Evolutionary conservation across 2,329 filamentous ascomycete genomes (phyloP), one percentile per base, ranked within the genome.

Genomic region (Ceratocystis papillata): DNA sequence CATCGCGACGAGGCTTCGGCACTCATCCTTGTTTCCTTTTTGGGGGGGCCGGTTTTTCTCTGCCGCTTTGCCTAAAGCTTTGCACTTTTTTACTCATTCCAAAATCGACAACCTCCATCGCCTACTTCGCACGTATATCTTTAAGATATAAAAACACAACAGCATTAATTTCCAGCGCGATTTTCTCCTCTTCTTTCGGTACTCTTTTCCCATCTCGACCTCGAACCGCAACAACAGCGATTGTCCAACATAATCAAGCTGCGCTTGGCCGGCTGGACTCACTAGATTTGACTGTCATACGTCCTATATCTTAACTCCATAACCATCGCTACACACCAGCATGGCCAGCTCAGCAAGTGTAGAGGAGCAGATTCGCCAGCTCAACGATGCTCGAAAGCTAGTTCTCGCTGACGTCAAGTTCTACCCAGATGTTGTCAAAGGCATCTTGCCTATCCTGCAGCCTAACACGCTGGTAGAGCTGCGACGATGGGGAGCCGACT

Each of bases 401-500:
- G 92, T 95, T 65, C 83, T 97, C 68, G 85, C 84, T 71, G 92
- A 97, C 76, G 83, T 92, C 69, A 86, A 85, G 73, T 90, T 95
- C 77, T 99, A 97, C 76, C 86, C 88, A 63, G 90, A 89, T 75
- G 93, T 99, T 74, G 87, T 99, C 69, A 89, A 90, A 73, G 91
- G 90, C 61, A 90, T 97, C 69, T 79, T 97, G n/a, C 91, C 92
- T 66, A 92, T 97, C 72, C 89, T 96, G 75, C 86, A 87, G 68
- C 84, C 88, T 63, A 81, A 82, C 70, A 83, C 89, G 69, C 82
- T 84, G 68, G 77, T 96, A 66, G 90, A 96, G 76, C 79, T 97
- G 72, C 88, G 91, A 76, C 81, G 92, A 87, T 99, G 94, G 94
- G 94, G 93, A 30, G 87, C 92, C 69, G 92, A 96, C 69, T 99